phyloP scores from a whole-genome alignment of 1,284 basidiomycete genomes.

The Leccinum huronense region DNA sequence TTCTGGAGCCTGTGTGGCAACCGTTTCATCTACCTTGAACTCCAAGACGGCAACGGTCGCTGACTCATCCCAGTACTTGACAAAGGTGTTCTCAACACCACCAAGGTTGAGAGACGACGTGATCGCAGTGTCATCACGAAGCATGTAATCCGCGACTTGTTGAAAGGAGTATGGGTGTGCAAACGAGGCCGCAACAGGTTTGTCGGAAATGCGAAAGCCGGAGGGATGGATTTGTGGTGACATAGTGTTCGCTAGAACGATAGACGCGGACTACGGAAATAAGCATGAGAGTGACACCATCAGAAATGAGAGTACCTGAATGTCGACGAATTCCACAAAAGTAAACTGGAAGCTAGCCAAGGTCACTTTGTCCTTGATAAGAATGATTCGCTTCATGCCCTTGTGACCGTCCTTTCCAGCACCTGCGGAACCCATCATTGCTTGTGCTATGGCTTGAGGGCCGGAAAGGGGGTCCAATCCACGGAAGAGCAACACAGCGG shows the following conservation, averaged over 20 bases:
- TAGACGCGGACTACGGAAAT: constrained; percentile 57
- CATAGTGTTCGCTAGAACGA: constrained; percentile 77
- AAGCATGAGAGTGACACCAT: constrained; percentile 13
- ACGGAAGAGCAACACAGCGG: constrained; percentile 81
- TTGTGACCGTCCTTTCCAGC: constrained; percentile 68
- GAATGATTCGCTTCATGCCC: constrained; percentile 81
- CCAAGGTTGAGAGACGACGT: constrained; percentile 63
- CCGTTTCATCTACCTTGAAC: constrained; percentile 73
- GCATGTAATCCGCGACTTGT: constrained; percentile 66
- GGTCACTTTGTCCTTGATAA: constrained; percentile 83
- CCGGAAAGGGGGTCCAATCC: constrained; percentile 86
- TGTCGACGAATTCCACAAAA: constrained; percentile 86
- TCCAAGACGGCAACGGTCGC: constrained; percentile 70
- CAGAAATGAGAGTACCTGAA: constrained; percentile 52
- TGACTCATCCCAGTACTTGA: constrained; percentile 81
- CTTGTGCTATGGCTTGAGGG: constrained; percentile 78
- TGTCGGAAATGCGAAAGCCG: constrained; percentile 84
- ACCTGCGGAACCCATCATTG: constrained; percentile 69
- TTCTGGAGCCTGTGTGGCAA: constrained; percentile 35
- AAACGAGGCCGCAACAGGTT: constrained; percentile 85
- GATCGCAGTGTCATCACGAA: constrained; percentile 72
- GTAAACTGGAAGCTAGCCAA: constrained; percentile 87
- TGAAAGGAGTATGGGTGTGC: constrained; percentile 85
- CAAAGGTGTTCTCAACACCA: constrained; percentile 67
- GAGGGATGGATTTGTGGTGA: constrained; percentile 80